Evolutionary conservation across 2,329 filamentous ascomycete genomes (phyloP), one percentile per base, ranked within the genome.

Genomic region (Trichoderma hamatum): DNA sequence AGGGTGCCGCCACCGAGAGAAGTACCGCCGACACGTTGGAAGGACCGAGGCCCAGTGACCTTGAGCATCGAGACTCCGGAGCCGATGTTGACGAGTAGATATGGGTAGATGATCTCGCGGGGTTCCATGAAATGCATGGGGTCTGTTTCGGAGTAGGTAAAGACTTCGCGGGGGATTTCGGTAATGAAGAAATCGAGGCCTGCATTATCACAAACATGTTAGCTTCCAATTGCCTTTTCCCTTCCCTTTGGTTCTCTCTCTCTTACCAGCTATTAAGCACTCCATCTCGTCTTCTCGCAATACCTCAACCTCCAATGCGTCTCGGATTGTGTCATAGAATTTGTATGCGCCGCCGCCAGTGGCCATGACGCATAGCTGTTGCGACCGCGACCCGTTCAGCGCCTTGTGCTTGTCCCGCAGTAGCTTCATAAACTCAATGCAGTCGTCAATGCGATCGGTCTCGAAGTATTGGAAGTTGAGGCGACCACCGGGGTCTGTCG

Each of bases 181-280:
- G 93, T 97, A 77, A 98, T 98, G 84, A 99, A 98, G 83, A 98
- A 99, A 79, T 99, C 96, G 54, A 99, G 89, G 14, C 95, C 94
- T 93, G 74, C 71, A 36, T 43, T 10, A 5, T 39, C 13, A n/a
- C 19, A n/a, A 43, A 9, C 6, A 36, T 5, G 21, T 67, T 36
- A 67, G 63, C 9, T 36, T 43, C n/a, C 60, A 26, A 49, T 32
- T n/a, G 30, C 28, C 19, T 24, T 24, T 24, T 19, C 51, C 16
- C 28, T 26, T 54, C 51, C 34, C 16, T 24, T 19, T 34, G 14
- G 19, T 43, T 14, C 21, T 21, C 56, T 49, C 26, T 28, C 6
- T 9, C 84, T 72, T 80, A 94, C 92, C 94, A 76, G 96, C 96
- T 72, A 99, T 99, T 69, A 99, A 83, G 78, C 96, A 99, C 80